Conservation (phyloP, 1,284 basidiomycete species). For the Waitea zeae region DNA sequence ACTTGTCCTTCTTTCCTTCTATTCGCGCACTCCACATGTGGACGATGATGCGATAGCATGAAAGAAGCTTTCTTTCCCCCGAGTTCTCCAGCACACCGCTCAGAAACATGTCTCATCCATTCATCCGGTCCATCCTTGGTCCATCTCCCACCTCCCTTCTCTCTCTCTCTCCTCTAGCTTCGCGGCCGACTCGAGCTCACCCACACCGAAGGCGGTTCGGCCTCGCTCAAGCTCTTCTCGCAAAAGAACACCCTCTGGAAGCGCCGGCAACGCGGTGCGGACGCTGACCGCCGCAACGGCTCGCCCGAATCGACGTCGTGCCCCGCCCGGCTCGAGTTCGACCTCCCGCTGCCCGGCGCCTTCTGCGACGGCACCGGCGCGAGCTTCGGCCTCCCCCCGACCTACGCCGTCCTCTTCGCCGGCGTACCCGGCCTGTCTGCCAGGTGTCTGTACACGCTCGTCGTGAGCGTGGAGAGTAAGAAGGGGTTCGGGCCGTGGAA, state of each 20-base stretch:
- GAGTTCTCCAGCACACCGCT: conserved; percentile 2
- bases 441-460: conserved; percentile 20
- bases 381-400: conserved; percentile 31
- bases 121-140: too few relatives aligned
- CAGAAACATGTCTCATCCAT: too few relatives aligned
- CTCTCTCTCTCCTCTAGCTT: too few relatives aligned
- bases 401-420: conserved; percentile 20
- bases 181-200: conserved; percentile 28
- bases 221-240: conserved; percentile 16
- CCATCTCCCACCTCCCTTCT: too few relatives aligned
- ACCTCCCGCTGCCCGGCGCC: conserved; percentile 23
- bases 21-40: too few relatives aligned
- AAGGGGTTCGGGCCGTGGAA: too few relatives aligned
- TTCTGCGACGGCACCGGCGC: conserved; percentile 19
- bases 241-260: conserved; percentile 25
- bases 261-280: too few relatives aligned
- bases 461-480: neutral
- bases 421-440: conserved; percentile 15
- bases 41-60: too few relatives aligned
- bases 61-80: neutral
- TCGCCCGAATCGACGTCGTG: conserved; percentile 14
- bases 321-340: conserved; percentile 30
- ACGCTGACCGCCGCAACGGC: too few relatives aligned
- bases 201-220: conserved; percentile 20
- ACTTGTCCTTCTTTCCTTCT: too few relatives aligned